Percentiles rank a stretch among this genome's conserved stretches.
phyloP scores from a whole-genome alignment of 2,329 filamentous ascomycete genomes.

The Leptographium lundbergii region DNA sequence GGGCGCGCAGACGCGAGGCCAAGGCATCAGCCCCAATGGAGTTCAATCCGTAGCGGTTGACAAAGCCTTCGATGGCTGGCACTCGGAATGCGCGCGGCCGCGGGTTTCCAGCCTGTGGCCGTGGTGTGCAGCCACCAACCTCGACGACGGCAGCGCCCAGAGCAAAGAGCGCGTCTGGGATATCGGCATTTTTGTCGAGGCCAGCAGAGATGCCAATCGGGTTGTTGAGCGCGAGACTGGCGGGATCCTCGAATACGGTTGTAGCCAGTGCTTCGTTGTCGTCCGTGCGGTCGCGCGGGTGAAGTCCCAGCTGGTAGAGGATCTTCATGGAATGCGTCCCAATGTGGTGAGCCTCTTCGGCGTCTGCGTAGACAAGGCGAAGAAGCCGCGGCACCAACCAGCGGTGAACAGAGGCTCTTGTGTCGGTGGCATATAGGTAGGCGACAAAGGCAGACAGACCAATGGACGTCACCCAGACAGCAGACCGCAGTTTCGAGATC shows the following conservation, averaged over 20 bases:
- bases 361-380: conserved; percentile 56
- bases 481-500: conserved; percentile 21
- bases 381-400: conserved; percentile 55
- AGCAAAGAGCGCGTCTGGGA: conserved; percentile 73
- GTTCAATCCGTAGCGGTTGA: conserved; percentile 95
- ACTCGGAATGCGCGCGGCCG: conserved; percentile 81
- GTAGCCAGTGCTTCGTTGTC: conserved; percentile 26
- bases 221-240: conserved; percentile 60
- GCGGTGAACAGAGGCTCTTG: conserved; percentile 55
- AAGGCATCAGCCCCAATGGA: conserved; percentile 81
- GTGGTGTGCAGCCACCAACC: conserved; percentile 78
- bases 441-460: conserved; percentile 30
- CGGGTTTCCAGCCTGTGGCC: conserved; percentile 79
- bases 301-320: conserved; percentile 60
- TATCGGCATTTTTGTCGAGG: conserved; percentile 86
- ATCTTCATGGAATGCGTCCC: conserved; percentile 59
- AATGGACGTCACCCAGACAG: conserved; percentile 28
- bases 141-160: conserved; percentile 81
- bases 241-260: conserved; percentile 42
- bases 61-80: conserved; percentile 69
- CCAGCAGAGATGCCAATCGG: conserved; percentile 92
- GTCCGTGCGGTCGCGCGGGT: conserved; percentile 66
- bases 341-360: conserved; percentile 83
- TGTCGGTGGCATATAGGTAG: conserved; percentile 64
- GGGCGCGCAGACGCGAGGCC: conserved; percentile 63